Evolutionary conservation across 2,329 filamentous ascomycete species (phyloP).

Genomic region (Trichoderma gracile): DNA sequence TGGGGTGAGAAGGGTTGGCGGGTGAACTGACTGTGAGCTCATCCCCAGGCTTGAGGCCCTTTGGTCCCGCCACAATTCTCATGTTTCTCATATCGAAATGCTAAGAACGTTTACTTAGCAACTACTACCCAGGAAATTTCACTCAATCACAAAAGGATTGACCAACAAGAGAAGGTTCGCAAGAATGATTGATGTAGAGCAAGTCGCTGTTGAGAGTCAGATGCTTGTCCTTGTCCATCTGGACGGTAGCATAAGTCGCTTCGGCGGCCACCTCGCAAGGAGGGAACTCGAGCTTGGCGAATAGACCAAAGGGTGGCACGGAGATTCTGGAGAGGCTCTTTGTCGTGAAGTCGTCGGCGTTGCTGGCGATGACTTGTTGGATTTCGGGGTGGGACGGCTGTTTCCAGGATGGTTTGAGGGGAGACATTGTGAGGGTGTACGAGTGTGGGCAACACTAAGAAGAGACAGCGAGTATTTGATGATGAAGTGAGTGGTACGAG

Average conservation of each 20-base stretch:
- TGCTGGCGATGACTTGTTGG: slow-evolving; percentile 57
- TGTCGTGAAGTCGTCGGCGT: slow-evolving; percentile 57
- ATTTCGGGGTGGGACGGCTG: slow-evolving; percentile 62
- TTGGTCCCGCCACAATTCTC: slow-evolving; percentile 59
- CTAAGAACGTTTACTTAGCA: slow-evolving; percentile 36
- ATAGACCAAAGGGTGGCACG: slow-evolving; percentile 63
- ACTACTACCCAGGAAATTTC: no score
- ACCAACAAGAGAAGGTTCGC: slow-evolving; percentile 64
- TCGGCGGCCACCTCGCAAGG: slow-evolving; percentile 57
- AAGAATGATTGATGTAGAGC: slow-evolving; percentile 68
- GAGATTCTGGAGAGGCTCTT: slow-evolving; percentile 59
- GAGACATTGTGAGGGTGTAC: slow-evolving; percentile 46
- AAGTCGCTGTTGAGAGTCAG: slow-evolving; percentile 66
- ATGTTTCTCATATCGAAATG: slow-evolving; percentile 61
- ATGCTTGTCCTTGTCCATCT: slow-evolving; percentile 57
- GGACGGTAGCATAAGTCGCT: slow-evolving; percentile 65
- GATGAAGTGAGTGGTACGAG: neutral
- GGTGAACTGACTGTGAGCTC: slow-evolving; percentile 54
- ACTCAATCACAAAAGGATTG: neutral
- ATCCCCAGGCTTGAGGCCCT: slow-evolving; percentile 55
- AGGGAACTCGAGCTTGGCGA: slow-evolving; percentile 66
- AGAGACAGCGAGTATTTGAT: neutral
- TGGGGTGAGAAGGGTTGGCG: neutral
- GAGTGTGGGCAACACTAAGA: neutral
- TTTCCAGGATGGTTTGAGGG: slow-evolving; percentile 58